Evolutionary conservation across 805 yeast genomes (phyloP), one percentile per base, ranked within the genome.

Genomic region (Candida maesae): DNA sequence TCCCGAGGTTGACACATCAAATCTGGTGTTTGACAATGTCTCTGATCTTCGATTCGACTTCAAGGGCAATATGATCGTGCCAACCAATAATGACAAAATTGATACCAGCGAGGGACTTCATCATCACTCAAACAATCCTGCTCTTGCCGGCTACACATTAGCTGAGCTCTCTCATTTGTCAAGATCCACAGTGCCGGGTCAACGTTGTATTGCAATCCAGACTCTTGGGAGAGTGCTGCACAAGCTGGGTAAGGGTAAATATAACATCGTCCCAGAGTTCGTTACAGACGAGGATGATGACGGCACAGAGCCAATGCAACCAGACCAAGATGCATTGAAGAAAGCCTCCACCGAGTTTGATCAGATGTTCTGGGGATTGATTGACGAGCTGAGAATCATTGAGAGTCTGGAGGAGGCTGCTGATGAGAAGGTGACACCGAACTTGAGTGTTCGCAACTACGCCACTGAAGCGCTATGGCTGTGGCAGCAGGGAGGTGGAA

Each of bases 401-500:
- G 89, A 84, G 14, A 67, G 84, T 2, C 60, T 90, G 20, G 69
- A 78, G 28, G 81, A 79, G 35, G 81, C 85, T 23, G 74, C 88
- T 1, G 83, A 84, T 51, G 95, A 84, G 36, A 59, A 61, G 12
- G 66, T 63, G 38, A 81, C 87, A 0, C 67, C 63, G 14, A 86
- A 84, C 59, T 45, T 90, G 23, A 82, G 90, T 26, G 89, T 89
- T 1, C 69, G 85, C 51, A 84, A 76, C 50, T 86, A 88, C 59
- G 95, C 96, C 1, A 71, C 84, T 23, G 97, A 90, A 50, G 95
- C 96, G 1, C 68, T 90, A 26, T 90, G 96, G 95, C 64, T 90
- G 39, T 87, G 95, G 93, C 81, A 73, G 51, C 64, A 64, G 44
- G 73, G 72, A 32, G 73, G 72, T 20, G 71, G 71, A 21, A 69